phyloP scores from a whole-genome alignment of 441 rosid species.

The Aleurites moluccanus region DNA sequence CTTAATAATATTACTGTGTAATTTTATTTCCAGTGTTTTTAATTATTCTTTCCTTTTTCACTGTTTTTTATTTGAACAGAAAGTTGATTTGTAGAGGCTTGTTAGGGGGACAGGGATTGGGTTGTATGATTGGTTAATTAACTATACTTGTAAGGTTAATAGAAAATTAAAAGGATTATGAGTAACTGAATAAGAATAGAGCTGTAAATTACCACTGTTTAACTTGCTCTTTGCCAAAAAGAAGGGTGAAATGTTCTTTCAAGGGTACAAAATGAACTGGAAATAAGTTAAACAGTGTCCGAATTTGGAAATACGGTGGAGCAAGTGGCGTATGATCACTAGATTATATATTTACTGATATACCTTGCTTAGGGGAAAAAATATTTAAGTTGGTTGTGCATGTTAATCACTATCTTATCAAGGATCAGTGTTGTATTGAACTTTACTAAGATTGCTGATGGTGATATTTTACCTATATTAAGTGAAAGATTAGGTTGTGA shows the following conservation, averaged over 20 bases:
- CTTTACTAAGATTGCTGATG: neutral
- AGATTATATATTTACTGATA: no score
- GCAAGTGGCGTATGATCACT: neutral
- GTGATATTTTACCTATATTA: neutral
- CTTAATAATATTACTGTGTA: neutral
- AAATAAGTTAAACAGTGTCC: neutral
- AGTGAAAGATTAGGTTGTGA: constrained; percentile 14
- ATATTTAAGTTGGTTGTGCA: constrained; percentile 10
- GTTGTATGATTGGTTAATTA: neutral
- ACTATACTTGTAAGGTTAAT: no score
- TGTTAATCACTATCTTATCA: constrained; percentile 18
- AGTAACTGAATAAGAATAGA: no score
- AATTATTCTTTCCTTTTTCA: neutral
- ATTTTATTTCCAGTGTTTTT: neutral
- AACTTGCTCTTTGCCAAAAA: no score
- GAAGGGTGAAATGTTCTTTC: no score
- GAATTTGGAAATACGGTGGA: neutral
- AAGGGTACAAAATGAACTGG: no score
- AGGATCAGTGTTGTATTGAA: neutral
- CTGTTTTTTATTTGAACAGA: neutral
- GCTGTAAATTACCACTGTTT: no score
- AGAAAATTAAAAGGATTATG: neutral
- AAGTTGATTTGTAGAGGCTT: neutral
- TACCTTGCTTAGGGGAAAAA: no score
- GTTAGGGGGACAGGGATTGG: neutral